Base-by-base conservation (phyloP, 345 rosid species). In the Diplotaxis tenuifolia region DNA sequence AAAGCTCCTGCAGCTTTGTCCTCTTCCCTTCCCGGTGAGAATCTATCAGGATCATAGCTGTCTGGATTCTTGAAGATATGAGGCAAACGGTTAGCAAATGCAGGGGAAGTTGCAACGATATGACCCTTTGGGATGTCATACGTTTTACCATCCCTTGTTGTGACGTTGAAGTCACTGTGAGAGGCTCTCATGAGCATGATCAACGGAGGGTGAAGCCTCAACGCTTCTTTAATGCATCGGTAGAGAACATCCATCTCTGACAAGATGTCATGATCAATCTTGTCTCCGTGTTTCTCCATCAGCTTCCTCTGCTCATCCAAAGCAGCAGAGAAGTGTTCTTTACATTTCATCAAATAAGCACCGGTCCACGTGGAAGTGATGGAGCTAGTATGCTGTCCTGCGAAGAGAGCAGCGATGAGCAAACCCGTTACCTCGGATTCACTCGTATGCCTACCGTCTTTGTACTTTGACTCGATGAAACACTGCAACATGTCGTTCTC, bases 361-460 rank as follows among this genome's bases (percentile, higher is more conserved):
- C 99, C 99, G 1, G 96, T 90, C 99, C 99, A 95, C 0, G 89
- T 87, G 66, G 98, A 95, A 66, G 99, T 92, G 82, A 95, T 95
- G 54, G 99, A 95, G 80, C 99, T 95, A 18, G 99, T 95, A 82
- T 95, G 99, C 86, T 95, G 99, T 52, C 99, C 98, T 14, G 96
- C 98, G 82, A 95, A 95, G 50, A 95, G 88, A 72, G 98, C 97
- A 31, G 99, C 99, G 52, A 95, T 95, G 66, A 95, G 97, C 78
- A 95, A 78, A 49, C 99, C 99, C 0, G 99, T 90, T 78, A 92
- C 84, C 84, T 95, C 99, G 9, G 86, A 40, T 22, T 95, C 97
- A 0, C 96, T 92, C 47, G 99, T 95, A 21, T 83, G 85, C 50
- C 98, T 90, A 19, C 99, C 99, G 65, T 87, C 87, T 74, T 87